Conservation (phyloP, 2,329 filamentous ascomycete genomes). For the Cytospora schulzeri region DNA sequence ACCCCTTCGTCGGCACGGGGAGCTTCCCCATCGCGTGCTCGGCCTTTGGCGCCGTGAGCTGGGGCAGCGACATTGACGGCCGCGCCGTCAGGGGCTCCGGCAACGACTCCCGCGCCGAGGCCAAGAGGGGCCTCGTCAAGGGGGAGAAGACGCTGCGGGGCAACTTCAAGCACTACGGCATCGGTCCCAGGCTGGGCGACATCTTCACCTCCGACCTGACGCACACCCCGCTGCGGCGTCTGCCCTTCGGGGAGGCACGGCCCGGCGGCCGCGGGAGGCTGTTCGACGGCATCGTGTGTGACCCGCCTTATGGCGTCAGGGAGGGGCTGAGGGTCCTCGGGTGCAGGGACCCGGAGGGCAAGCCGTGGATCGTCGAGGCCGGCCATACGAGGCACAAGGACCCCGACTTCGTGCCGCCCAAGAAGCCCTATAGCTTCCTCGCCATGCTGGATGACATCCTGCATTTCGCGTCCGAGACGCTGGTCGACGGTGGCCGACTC, state of each 20-base stretch:
- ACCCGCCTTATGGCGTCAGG: constrained; percentile 93
- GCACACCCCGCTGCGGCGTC: constrained; percentile 71
- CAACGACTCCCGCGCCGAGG: constrained; percentile 52
- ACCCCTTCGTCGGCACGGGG: constrained; percentile 94
- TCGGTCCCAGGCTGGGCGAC: constrained; percentile 69
- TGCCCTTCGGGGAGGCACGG: constrained; percentile 36
- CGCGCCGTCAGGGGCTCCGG: constrained; percentile 73
- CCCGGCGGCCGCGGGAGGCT: constrained; percentile 44
- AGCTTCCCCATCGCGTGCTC: constrained; percentile 89
- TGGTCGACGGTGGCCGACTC: constrained; percentile 78
- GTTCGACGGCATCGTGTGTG: constrained; percentile 90
- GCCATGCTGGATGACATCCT: constrained; percentile 91
- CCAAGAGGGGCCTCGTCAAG: constrained; percentile 26
- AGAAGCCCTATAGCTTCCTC: constrained; percentile 87
- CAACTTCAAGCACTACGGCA: constrained; percentile 84
- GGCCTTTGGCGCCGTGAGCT: constrained; percentile 81
- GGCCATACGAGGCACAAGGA: constrained; percentile 70
- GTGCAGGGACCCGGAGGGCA: constrained; percentile 65
- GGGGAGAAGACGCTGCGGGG: constrained; percentile 55
- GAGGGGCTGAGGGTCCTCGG: constrained; percentile 91
- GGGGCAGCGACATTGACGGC: constrained; percentile 93
- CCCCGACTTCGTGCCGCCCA: constrained; percentile 79
- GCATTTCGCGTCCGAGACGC: constrained; percentile 72
- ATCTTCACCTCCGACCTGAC: constrained; percentile 86
- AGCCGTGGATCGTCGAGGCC: constrained; percentile 64